Evolutionary conservation across 2,329 filamentous ascomycete species (phyloP).

Genomic region (Monosporascus ibericus): DNA sequence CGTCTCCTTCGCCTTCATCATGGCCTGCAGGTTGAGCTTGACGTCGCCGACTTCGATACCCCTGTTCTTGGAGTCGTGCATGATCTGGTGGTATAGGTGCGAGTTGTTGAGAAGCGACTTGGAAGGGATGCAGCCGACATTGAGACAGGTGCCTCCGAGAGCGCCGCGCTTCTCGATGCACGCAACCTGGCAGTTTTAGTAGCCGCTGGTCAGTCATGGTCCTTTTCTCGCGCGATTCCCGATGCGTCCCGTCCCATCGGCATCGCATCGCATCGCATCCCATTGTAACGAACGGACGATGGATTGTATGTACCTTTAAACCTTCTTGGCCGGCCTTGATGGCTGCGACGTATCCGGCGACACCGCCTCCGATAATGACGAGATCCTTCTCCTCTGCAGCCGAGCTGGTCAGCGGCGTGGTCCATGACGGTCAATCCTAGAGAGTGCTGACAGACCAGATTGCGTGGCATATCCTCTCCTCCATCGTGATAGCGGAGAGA

Average conservation of each 20-base stretch:
- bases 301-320: slow-evolving; percentile 63
- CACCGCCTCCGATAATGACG: slow-evolving; percentile 95
- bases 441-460: slow-evolving; percentile 39
- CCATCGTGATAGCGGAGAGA: slow-evolving; percentile 45
- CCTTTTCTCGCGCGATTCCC: neutral
- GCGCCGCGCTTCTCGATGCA: slow-evolving; percentile 98
- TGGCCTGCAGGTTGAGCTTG: slow-evolving; percentile 86
- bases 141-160: slow-evolving; percentile 94
- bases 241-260: neutral
- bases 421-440: slow-evolving; percentile 38
- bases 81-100: slow-evolving; percentile 92
- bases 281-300: neutral
- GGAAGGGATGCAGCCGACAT: slow-evolving; percentile 98
- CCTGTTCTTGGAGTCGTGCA: slow-evolving; percentile 94
- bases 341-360: slow-evolving; percentile 96
- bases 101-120: slow-evolving; percentile 99
- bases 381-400: slow-evolving; percentile 83
- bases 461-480: slow-evolving; percentile 54
- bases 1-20: slow-evolving; percentile 98
- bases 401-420: slow-evolving; percentile 34
- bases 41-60: slow-evolving; percentile 97
- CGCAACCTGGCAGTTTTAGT: slow-evolving; percentile 58
- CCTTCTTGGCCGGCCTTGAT: slow-evolving; percentile 99
- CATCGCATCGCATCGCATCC: neutral
- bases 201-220: slow-evolving; percentile 2